phyloP scores from a whole-genome alignment of 768 basidiomycete genomes.

The Strobilomyces echinocephalus region DNA sequence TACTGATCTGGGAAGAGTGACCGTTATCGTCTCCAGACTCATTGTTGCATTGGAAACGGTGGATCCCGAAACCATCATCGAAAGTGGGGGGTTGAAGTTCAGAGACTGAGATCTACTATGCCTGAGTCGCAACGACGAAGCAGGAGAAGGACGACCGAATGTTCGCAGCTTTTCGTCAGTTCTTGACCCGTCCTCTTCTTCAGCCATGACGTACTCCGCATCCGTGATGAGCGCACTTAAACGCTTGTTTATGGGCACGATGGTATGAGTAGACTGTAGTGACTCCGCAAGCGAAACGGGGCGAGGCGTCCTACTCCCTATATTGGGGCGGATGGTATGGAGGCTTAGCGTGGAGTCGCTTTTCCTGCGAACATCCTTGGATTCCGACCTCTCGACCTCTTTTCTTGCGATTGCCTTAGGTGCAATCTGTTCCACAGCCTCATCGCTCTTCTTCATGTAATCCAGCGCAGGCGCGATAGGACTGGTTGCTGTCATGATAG shows the following conservation, averaged over 20 bases:
- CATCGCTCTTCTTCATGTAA: conserved; percentile 43
- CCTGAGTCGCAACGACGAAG: conserved; percentile 41
- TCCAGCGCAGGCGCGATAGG: conserved; percentile 57
- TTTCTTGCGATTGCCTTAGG: conserved; percentile 27
- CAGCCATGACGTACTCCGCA: conserved; percentile 60
- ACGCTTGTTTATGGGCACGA: conserved; percentile 63
- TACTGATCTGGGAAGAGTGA: conserved; percentile 25
- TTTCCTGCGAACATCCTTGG: conserved; percentile 73
- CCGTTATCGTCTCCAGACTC: conserved; percentile 29
- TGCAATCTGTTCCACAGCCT: conserved; percentile 21
- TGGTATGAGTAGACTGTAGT: conserved; percentile 65
- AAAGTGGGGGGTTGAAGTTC: conserved; percentile 39
- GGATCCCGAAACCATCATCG: conserved; percentile 25
- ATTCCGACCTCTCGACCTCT: conserved; percentile 34
- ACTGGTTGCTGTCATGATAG: conserved; percentile 49
- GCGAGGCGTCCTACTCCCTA: conserved; percentile 51
- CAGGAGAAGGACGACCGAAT: conserved; percentile 36
- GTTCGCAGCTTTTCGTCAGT: conserved; percentile 15
- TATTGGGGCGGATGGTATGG: conserved; percentile 59
- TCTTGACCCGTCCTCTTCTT: conserved; percentile 45
- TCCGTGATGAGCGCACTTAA: conserved; percentile 66
- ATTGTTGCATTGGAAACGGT: conserved; percentile 25
- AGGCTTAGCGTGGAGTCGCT: conserved; percentile 81
- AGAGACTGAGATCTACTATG: conserved; percentile 67
- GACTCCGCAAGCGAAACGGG: conserved; percentile 79